Percentiles rank a stretch among this genome's conserved stretches.
phyloP scores from a whole-genome alignment of 2,329 filamentous ascomycete species.

The Alternaria arborescens region DNA sequence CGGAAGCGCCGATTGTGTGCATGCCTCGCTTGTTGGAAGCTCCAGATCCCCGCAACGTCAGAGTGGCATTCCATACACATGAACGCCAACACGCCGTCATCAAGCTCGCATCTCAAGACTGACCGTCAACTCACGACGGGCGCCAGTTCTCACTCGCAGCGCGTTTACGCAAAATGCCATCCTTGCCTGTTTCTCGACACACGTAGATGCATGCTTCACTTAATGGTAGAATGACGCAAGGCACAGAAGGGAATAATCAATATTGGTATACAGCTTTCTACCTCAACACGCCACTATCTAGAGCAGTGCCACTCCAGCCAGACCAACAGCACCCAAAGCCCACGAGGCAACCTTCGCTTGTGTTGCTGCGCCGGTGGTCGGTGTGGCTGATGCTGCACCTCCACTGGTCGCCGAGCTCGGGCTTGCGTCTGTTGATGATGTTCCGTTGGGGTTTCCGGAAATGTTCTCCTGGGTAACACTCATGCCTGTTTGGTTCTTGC shows the following conservation, averaged over 20 bases:
- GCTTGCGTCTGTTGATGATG: constrained; percentile 39
- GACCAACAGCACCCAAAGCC: constrained; percentile 46
- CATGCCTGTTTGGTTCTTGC: constrained; percentile 67
- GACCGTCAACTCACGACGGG: not conserved
- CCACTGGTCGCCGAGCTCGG: constrained; percentile 31
- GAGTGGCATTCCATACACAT: constrained; percentile 7
- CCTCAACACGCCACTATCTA: constrained; percentile 15
- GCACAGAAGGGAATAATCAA: not conserved
- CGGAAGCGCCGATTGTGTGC: constrained; percentile 39
- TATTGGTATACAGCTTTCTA: not conserved
- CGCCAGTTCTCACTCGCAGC: not conserved
- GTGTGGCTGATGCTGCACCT: constrained; percentile 23
- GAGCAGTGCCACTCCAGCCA: constrained; percentile 42
- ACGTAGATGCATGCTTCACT: not conserved
- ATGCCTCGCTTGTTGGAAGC: constrained; percentile 33
- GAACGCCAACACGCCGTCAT: not conserved
- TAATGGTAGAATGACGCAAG: not conserved
- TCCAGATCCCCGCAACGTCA: constrained; percentile 25
- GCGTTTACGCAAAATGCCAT: not conserved
- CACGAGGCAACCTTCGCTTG: constrained; percentile 45
- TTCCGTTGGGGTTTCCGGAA: constrained; percentile 58
- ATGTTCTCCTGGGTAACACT: constrained; percentile 53
- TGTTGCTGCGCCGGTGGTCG: constrained; percentile 36
- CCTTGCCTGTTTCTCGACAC: not conserved
- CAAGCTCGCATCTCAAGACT: not conserved